Evolutionary conservation across 768 basidiomycete genomes (phyloP).

Genomic region (Candolleomyces eurysporus): DNA sequence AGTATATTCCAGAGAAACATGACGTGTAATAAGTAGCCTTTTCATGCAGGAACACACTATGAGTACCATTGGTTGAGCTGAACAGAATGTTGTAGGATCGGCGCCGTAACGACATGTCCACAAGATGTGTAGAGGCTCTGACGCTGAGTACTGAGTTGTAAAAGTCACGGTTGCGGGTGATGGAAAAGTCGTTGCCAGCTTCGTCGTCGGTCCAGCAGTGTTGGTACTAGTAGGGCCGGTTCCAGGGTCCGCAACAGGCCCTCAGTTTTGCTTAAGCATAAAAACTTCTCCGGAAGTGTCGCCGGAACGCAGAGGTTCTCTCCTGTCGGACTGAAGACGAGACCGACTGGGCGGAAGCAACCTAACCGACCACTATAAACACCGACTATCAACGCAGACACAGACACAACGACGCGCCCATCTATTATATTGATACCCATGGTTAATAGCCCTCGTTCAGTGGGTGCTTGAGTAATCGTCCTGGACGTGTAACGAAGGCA

Average conservation of each 20-base stretch:
- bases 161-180: neutral
- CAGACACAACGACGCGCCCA: no score
- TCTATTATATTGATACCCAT: slow-evolving; percentile 46
- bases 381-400: neutral
- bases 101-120: neutral
- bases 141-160: neutral
- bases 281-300: slow-evolving; percentile 8
- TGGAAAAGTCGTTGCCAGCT: neutral
- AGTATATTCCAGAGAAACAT: neutral
- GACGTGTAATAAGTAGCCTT: neutral
- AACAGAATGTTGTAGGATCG: neutral
- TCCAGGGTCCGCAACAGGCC: neutral
- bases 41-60: slow-evolving; percentile 1
- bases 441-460: neutral
- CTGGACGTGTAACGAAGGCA: no score
- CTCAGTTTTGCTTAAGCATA: slow-evolving; percentile 3
- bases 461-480: no score
- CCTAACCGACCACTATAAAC: neutral
- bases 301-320: slow-evolving; percentile 6
- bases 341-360: slow-evolving; percentile 10
- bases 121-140: neutral
- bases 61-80: slow-evolving; percentile 5
- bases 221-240: neutral
- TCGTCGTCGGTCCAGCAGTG: neutral
- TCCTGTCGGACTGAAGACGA: neutral